Evolutionary conservation across 169 alveolate genomes (phyloP), one percentile per base, ranked within the genome.

Genomic region (Eimeria necatrix): DNA sequence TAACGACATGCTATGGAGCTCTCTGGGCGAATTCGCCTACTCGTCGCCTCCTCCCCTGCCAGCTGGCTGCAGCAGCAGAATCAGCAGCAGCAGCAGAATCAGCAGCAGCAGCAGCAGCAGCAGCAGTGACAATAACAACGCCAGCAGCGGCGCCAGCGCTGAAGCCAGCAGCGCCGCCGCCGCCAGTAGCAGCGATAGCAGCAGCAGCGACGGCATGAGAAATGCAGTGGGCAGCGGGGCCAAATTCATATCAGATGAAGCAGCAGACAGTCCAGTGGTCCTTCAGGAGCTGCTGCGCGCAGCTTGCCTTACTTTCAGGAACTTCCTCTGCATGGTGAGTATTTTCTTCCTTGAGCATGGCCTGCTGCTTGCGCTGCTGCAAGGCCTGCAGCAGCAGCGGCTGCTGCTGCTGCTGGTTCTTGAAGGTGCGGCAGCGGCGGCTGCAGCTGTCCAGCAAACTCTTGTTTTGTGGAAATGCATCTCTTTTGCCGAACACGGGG

Each of bases 1-100:
- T 70, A 76, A 91, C 53, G 95, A 91, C 83, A 91, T 91, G 95
- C 83, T 91, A 4, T 91, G 95, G 95, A 91, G 91, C 53, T 73
- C 90, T 24, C 68, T 91, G 4, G 95, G 84, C 12, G 91, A 91
- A 41, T 91, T 53, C 76, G 95, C 95, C 22, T 91, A 91, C 83
- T 83, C 80, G 56, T 91, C 90, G 70, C 89, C 89, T 4, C 89
- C 89, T n/a, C 89, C 89, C 8, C 51, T 51, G n/a, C 71, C 89
- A 5, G 48, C 89, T 14, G 89, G 89, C 52, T 49, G 64, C 49
- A 2, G 49, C 89, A 80, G 70, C 90, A 6, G 49, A 71, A n/a
- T 49, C 89, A 20, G 87, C 22, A n/a, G 74, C 22, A 70, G 73
- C 94, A 26, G 83, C 93, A 61, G 56, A 52, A 24, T 24, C 59